These are phyloP conservation scores for Phytophthora agathidicida DNA, from an alignment of 352 stramenopile genomes.

Conservation along the genomic window DNA sequence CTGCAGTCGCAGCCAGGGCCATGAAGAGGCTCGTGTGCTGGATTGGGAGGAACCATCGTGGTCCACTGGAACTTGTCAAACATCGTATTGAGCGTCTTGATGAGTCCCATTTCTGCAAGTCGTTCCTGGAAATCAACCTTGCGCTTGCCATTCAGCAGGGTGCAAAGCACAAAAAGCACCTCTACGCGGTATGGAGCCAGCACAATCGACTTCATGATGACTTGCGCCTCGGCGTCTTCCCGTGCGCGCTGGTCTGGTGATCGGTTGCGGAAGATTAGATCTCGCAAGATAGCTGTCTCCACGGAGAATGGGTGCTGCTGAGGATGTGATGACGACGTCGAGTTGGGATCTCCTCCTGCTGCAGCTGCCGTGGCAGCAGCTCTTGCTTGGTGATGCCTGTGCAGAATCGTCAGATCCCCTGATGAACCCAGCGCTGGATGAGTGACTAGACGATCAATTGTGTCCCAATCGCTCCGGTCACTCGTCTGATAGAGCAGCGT, in stretches of 20 bases:
- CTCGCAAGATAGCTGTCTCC: constrained; percentile 70
- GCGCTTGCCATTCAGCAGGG: constrained; percentile 93
- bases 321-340: constrained; percentile 25
- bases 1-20: constrained; percentile 94
- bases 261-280: constrained; percentile 76
- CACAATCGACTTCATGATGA: constrained; percentile 94
- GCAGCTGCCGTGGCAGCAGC: constrained; percentile 14
- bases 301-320: constrained; percentile 59
- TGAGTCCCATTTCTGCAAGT: constrained; percentile 88
- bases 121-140: constrained; percentile 93
- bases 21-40: constrained; percentile 65
- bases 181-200: constrained; percentile 94
- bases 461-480: constrained; percentile 79
- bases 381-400: constrained; percentile 38
- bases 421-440: constrained; percentile 49
- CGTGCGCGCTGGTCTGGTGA: constrained; percentile 52
- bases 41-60: constrained; percentile 40
- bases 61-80: constrained; percentile 95
- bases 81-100: constrained; percentile 92
- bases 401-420: constrained; percentile 63
- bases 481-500: constrained; percentile 79
- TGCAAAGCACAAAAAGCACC: constrained; percentile 97
- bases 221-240: constrained; percentile 75
- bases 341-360: constrained; percentile 7
- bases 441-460: constrained; percentile 64